Base-by-base conservation (phyloP, 2,329 filamentous ascomycete genomes). In the Sporothrix luriei region DNA sequence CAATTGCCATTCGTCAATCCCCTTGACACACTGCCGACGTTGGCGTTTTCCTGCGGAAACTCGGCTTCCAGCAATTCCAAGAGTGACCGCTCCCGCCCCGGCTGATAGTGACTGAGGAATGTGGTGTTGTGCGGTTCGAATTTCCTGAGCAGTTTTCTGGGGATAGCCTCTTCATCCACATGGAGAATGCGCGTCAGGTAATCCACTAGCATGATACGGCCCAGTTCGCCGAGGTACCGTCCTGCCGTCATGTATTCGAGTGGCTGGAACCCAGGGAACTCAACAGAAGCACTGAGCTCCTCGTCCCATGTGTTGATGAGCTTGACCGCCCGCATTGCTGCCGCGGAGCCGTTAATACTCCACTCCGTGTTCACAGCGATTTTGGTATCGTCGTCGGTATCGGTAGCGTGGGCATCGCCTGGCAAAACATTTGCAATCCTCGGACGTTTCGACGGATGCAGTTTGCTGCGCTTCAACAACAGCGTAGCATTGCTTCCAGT, bases 201-300 rank as follows among this genome's bases (percentile, higher is more conserved):
- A 75, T 92, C 89, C 52, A 89, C 78, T 68, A 93, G 83, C 72
- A 91, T 87, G 69, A 93, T 82, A 33, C 91, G 87, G 29, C 90
- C 89, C 13, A 94, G 85, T 78, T 94, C 91, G 66, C 91, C 91
- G 4, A 94, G 83, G 76, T 94, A 94, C 52, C 91, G 84, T 2
- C 91, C 91, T 2, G 91, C 87, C 0, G 91, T 93, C 90, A 94
- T 92, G 79, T 94, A 94, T 76, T 95, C 92, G 24, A 94, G 85
- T 0, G 91, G 91, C 73, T 94, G 91, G 74, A 94, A 93, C 0
- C 91, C 91, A 0, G 91, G 90, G 7, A 82, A 82, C 74, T 92
- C 89, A 74, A 89, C 90, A 59, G 88, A 85, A 4, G 79, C 79
- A 74, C 93, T 91, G 6, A 95, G 83, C 70, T 84, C 80, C 11